Percentiles rank a stretch among this genome's conserved stretches.
These are phyloP conservation scores for Lenzites betulinus DNA, from an alignment of 768 basidiomycete species.

Conservation along the genomic window DNA sequence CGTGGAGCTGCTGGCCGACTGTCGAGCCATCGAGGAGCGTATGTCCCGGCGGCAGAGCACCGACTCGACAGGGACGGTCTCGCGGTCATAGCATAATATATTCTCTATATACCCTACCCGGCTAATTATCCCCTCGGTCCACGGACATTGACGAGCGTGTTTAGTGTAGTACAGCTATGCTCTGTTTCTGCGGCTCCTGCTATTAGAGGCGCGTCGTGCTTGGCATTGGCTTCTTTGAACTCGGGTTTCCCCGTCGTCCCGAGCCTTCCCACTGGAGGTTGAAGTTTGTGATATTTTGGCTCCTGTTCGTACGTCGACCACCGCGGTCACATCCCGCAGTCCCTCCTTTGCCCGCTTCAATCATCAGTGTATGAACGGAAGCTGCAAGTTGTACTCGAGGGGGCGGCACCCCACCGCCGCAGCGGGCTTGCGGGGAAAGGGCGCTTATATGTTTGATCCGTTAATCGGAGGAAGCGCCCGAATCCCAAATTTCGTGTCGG, in stretches of 20 bases:
- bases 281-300: no score
- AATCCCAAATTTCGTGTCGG: neutral
- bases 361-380: no score
- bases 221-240: neutral
- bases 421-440: no score
- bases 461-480: neutral
- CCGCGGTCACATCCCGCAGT: no score
- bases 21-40: conserved; percentile 63
- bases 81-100: conserved; percentile 29
- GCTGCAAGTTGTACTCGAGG: no score
- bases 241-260: no score
- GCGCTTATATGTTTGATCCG: no score
- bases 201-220: neutral
- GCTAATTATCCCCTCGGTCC: conserved; percentile 24
- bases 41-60: conserved; percentile 28
- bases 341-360: no score
- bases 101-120: conserved; percentile 25
- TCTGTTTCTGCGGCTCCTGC: conserved; percentile 10
- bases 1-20: conserved; percentile 64
- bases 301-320: no score
- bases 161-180: conserved; percentile 22
- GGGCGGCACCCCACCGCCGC: no score
- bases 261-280: no score
- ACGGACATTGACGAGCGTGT: conserved; percentile 18
- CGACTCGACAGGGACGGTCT: conserved; percentile 31